Conservation (phyloP, 495 filamentous ascomycete genomes). For the Annulohypoxylon nitens region DNA sequence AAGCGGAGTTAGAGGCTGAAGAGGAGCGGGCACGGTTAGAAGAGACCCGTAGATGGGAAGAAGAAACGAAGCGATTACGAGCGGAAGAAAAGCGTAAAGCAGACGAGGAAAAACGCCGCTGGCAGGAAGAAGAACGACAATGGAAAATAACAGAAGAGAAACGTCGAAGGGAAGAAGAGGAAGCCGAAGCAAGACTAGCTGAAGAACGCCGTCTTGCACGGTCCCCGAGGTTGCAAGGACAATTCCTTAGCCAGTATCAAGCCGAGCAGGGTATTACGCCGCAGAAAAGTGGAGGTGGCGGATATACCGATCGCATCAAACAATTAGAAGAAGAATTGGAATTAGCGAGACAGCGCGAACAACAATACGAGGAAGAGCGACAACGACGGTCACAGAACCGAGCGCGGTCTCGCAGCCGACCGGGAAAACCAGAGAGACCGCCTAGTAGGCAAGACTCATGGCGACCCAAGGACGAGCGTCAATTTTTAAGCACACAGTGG, state of each 20-base stretch:
- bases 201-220: slow-evolving; percentile 74
- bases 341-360: slow-evolving; percentile 86
- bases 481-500: slow-evolving; percentile 79
- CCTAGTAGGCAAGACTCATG: slow-evolving; percentile 74
- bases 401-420: slow-evolving; percentile 56
- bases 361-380: slow-evolving; percentile 84
- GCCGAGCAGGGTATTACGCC: slow-evolving; percentile 63
- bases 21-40: slow-evolving; percentile 75
- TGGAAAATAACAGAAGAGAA: slow-evolving; percentile 87
- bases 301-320: slow-evolving; percentile 70
- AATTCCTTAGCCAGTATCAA: slow-evolving; percentile 89
- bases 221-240: slow-evolving; percentile 77
- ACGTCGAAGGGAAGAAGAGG: slow-evolving; percentile 78
- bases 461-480: slow-evolving; percentile 76
- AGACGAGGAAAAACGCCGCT: slow-evolving; percentile 82
- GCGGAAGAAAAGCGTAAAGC: slow-evolving; percentile 76
- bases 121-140: slow-evolving; percentile 86
- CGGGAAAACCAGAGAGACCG: slow-evolving; percentile 63
- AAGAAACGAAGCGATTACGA: slow-evolving; percentile 75
- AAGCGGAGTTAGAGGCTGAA: slow-evolving; percentile 73
- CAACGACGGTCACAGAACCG: slow-evolving; percentile 66
- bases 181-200: slow-evolving; percentile 73
- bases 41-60: slow-evolving; percentile 84
- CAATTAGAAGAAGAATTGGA: slow-evolving; percentile 90
- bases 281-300: slow-evolving; percentile 50